These are phyloP conservation scores for Rhexocercosporidium sp. DNA, from an alignment of 2,329 filamentous ascomycete species.

Conservation along the genomic window DNA sequence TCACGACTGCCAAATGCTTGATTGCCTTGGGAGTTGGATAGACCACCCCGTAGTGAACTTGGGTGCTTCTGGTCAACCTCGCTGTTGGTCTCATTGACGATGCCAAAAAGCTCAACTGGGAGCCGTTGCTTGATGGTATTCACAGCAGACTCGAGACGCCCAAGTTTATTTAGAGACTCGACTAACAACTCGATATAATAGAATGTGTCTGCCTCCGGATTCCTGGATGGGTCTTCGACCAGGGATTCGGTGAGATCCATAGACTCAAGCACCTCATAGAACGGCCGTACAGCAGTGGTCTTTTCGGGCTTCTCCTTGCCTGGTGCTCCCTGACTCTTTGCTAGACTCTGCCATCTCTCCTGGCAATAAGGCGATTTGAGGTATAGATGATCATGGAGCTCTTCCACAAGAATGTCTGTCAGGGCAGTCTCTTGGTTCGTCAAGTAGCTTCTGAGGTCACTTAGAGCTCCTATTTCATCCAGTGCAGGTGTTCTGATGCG, in stretches of 20 bases:
- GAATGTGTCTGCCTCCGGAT: conserved; percentile 94
- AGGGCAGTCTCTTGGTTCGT: conserved; percentile 90
- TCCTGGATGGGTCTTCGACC: conserved; percentile 87
- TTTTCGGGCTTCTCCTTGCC: conserved; percentile 50
- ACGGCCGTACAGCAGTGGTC: conserved; percentile 52
- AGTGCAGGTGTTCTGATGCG: conserved; percentile 86
- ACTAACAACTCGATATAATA: conserved; percentile 88
- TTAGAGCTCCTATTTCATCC: conserved; percentile 87
- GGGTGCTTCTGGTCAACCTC: conserved; percentile 94
- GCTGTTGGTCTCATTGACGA: conserved; percentile 93
- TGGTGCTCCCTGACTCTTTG: conserved; percentile 64
- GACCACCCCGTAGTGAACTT: conserved; percentile 68
- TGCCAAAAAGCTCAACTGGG: conserved; percentile 89
- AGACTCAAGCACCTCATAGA: conserved; percentile 63
- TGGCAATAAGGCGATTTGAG: conserved; percentile 98
- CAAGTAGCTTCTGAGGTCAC: conserved; percentile 85
- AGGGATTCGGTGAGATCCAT: conserved; percentile 66
- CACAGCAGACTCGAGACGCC: conserved; percentile 82
- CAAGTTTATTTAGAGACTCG: conserved; percentile 89
- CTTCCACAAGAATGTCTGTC: conserved; percentile 95
- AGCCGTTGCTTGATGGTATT: conserved; percentile 91
- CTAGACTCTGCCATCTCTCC: conserved; percentile 88
- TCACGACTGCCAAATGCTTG: conserved; percentile 71
- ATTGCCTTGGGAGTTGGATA: conserved; percentile 57
- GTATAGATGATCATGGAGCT: conserved; percentile 95